Evolutionary conservation across 805 yeast species (phyloP), one percentile per base, ranked within the genome.

Genomic region (Candida maltosa): DNA sequence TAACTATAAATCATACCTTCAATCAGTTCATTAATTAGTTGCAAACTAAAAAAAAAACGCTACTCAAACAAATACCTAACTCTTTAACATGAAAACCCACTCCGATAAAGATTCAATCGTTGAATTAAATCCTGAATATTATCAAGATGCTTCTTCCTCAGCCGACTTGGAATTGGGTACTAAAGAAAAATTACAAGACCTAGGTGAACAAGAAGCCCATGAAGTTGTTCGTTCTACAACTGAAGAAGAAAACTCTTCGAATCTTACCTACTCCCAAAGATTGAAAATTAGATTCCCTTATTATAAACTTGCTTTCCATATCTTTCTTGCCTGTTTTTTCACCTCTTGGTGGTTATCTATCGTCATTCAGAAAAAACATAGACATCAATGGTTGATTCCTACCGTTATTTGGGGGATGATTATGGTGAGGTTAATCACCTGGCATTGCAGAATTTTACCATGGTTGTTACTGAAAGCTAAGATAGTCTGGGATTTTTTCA

Each of bases 271-370:
- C n/a, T n/a, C n/a, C n/a, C 28, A 35, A 32, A 25, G 30, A 21
- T 21, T 49, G 9, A 49, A 49, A 31, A 15, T 23, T 4, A 35
- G 38, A 18, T 38, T 42, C 32, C 53, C 54, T 10, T 43, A 35
- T 12, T 48, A 40, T 28, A 46, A 31, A 31, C 28, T 48, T 11
- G 41, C 36, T 4, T 32, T 45, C 19, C 46, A 52, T 35, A 27
- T 56, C n/a, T 58, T 48, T 34, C 49, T 41, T 56, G 69, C 38
- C 21, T 53, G 42, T 51, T 53, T 72, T 41, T 70, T 73, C 59
- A 72, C 78, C n/a, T 57, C 73, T 8, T 72, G 76, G 76, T 76
- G 81, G 81, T 49, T 76, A 29, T 68, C 78, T 11, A 73, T 76
- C 38, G 35, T 76, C 19, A 70, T 70, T 33, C 81, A 75, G 49